Conservation (phyloP, 2,329 filamentous ascomycete genomes). For the Neofusicoccum laricinum region DNA sequence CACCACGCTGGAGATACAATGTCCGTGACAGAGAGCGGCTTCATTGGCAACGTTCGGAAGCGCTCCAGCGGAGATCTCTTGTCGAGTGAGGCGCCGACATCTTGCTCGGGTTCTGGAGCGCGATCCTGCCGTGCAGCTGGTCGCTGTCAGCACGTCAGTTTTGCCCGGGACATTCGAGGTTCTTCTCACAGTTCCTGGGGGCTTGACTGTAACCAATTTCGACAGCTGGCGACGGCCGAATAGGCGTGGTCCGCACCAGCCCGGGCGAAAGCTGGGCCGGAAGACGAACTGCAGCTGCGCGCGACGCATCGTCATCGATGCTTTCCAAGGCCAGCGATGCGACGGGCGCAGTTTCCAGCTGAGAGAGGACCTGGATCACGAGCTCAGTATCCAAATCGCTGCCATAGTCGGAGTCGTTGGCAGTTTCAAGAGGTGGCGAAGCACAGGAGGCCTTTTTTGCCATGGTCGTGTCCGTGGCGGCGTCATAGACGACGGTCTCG, state of each 20-base stretch:
- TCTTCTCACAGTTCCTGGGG: slow-evolving; percentile 31
- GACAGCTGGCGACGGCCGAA: slow-evolving; percentile 26
- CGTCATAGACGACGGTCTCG: background rate
- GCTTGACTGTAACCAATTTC: slow-evolving; percentile 43
- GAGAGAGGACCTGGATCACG: slow-evolving; percentile 50
- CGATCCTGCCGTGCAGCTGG: slow-evolving; percentile 28
- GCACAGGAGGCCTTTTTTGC: background rate
- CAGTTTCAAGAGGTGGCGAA: background rate
- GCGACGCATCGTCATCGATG: slow-evolving; percentile 22
- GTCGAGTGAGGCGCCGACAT: background rate
- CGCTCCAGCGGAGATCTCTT: slow-evolving; percentile 66
- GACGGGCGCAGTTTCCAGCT: slow-evolving; percentile 36
- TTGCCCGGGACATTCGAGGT: background rate
- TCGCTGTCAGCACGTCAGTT: slow-evolving; percentile 41
- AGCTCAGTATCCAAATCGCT: slow-evolving; percentile 59
- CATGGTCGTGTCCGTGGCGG: background rate
- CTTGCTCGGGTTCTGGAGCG: background rate
- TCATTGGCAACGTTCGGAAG: slow-evolving; percentile 74
- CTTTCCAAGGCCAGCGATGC: slow-evolving; percentile 26
- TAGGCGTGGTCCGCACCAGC: background rate
- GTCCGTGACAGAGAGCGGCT: slow-evolving; percentile 83
- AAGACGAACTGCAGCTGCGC: background rate
- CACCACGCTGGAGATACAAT: slow-evolving; percentile 90
- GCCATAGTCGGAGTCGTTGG: slow-evolving; percentile 52
- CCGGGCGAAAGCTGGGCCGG: background rate